Percentiles rank a stretch among this genome's conserved stretches.
phyloP scores from a whole-genome alignment of 805 yeast species.

The Blastobotrys parvus region DNA sequence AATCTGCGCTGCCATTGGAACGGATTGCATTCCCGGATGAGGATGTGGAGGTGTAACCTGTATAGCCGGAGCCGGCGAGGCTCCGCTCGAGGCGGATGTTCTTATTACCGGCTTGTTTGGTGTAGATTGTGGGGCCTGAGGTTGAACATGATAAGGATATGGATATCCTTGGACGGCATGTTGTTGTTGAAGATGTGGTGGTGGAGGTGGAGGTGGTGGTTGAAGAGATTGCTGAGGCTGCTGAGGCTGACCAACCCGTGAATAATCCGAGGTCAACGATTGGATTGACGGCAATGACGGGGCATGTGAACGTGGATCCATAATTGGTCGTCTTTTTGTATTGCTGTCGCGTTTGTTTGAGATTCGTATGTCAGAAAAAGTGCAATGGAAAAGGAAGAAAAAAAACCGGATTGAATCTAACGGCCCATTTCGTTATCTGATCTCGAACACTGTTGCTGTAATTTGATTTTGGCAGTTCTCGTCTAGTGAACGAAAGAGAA shows the following conservation, averaged over 20 bases:
- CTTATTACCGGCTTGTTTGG: no score
- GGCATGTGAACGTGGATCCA: background rate
- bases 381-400: background rate
- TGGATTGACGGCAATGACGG: conserved; percentile 1
- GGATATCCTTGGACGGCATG: no score
- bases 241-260: background rate
- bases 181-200: conserved; percentile 5
- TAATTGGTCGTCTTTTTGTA: background rate
- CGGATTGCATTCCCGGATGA: background rate
- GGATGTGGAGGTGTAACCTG: conserved; percentile 7
- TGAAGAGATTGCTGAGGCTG: background rate
- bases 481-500: no score
- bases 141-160: no score
- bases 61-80: no score
- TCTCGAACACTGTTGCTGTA: no score
- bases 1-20: conserved; percentile 1
- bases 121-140: background rate
- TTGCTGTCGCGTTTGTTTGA: background rate
- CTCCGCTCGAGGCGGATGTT: no score
- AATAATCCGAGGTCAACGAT: background rate
- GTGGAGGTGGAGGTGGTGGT: conserved; percentile 3
- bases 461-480: no score
- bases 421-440: no score
- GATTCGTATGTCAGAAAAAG: background rate
- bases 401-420: no score